Evolutionary conservation across 306 rosid species (phyloP), one percentile per base, ranked within the genome.

Genomic region (Vigna unguiculata): DNA sequence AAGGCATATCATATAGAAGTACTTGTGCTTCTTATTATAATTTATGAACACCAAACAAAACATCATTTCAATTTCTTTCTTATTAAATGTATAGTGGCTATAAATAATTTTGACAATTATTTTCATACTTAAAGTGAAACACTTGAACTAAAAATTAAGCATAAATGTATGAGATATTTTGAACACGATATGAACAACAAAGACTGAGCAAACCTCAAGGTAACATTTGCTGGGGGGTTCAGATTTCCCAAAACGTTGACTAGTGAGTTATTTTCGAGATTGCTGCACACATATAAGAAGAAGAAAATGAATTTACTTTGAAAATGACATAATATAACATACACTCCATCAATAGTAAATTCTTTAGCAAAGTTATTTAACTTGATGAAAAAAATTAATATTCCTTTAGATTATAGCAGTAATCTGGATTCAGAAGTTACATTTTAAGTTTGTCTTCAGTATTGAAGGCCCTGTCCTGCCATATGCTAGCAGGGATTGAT

Each of bases 181-280:
- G 74, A 22, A 68, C 58, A 61, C 63, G 7, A 78, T 38, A 7
- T 60, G 54, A 74, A 67, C 63, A 77, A 24, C 38, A 72, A 30
- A 52, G 60, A 40, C 21, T 14, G 58, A 70, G 34, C 11, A 55
- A 69, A 93, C 98, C 98, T 81, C 84, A 93, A 71, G 72, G 88
- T 88, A 78, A 91, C 90, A 81, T 91, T 89, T 77, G 34, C 62
- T 5, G 91, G 90, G 69, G 87, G 88, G 65, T 81, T 81, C 52
- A 85, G 58, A 81, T 52, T 76, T 77, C 86, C 96, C 36, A 21
- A 58, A 57, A 86, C 30, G 41, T 69, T 52, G n/a, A 86, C 83
- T 32, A 93, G 81, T 28, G 65, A 75, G 79, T 93, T 93, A 84
- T 91, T 88, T 51, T 74, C 79, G 66, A 93, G 86, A 85, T 93